phyloP scores from a whole-genome alignment of 2,329 filamentous ascomycete genomes.

The Periconia digitata region DNA sequence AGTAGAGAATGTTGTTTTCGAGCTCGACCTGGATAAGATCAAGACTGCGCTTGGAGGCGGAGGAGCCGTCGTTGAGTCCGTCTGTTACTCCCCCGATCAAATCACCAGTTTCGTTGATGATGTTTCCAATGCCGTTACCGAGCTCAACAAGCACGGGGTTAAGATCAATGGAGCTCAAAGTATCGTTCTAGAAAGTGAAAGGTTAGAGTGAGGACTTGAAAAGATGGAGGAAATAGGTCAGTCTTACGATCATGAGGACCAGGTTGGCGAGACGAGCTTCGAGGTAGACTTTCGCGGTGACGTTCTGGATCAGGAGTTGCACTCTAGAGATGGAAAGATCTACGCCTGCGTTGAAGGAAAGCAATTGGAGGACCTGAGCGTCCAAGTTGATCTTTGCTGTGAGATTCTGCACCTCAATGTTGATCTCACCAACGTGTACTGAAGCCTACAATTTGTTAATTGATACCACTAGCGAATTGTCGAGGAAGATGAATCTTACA shows the following conservation, averaged over 20 bases:
- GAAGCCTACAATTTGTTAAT: slow-evolving; percentile 41
- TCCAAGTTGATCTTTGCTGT: slow-evolving; percentile 64
- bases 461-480: background rate
- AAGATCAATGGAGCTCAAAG: slow-evolving; percentile 60
- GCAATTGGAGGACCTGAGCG: slow-evolving; percentile 59
- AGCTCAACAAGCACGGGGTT: slow-evolving; percentile 62
- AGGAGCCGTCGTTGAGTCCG: slow-evolving; percentile 4
- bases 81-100: slow-evolving; percentile 28
- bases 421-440: slow-evolving; percentile 60
- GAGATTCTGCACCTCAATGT: slow-evolving; percentile 61
- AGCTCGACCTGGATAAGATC: slow-evolving; percentile 50
- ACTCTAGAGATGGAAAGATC: slow-evolving; percentile 61
- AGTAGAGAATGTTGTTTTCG: slow-evolving; percentile 61
- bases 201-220: background rate
- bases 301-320: slow-evolving; percentile 58
- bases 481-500: slow-evolving; percentile 1
- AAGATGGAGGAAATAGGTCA: background rate
- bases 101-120: slow-evolving; percentile 47
- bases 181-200: slow-evolving; percentile 44
- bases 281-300: slow-evolving; percentile 60
- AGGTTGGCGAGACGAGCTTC: slow-evolving; percentile 64
- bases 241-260: slow-evolving; percentile 54
- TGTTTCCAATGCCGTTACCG: slow-evolving; percentile 51
- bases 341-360: slow-evolving; percentile 64
- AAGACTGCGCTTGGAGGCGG: slow-evolving; percentile 28